These are phyloP conservation scores for Ceratocystis smalleyi DNA, from an alignment of 2,329 filamentous ascomycete genomes.

Conservation along the genomic window DNA sequence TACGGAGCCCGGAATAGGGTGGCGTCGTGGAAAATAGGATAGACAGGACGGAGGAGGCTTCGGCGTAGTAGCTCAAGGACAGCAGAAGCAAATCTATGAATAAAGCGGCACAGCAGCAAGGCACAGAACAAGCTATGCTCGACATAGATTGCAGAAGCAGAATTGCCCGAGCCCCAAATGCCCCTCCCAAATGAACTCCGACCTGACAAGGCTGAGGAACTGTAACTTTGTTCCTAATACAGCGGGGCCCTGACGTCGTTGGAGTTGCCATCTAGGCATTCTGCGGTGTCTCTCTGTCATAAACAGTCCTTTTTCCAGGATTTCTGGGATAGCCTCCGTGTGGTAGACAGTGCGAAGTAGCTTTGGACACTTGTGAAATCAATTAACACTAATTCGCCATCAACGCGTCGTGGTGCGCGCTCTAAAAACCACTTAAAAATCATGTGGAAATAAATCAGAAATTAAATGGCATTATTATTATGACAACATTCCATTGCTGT, in stretches of 20 bases:
- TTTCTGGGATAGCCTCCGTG: not conserved
- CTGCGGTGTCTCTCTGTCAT: not conserved
- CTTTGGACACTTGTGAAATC: not conserved
- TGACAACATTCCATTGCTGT: not conserved
- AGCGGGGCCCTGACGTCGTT: slow-evolving; percentile 1
- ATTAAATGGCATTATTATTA: not conserved
- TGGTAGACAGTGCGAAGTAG: not conserved
- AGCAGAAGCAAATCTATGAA: not conserved
- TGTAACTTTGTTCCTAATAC: not conserved
- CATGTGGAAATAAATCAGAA: not conserved
- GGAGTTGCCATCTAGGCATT: not conserved
- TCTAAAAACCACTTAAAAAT: not conserved
- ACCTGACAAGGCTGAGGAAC: not conserved
- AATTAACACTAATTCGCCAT: not conserved
- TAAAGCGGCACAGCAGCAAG: not conserved
- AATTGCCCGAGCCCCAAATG: not conserved
- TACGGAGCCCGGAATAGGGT: not conserved
- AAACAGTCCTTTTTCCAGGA: not conserved
- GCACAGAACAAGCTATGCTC: not conserved
- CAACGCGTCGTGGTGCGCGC: not conserved
- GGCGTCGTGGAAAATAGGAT: not conserved
- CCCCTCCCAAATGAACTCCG: not conserved
- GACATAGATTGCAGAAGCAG: not conserved
- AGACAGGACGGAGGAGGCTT: not conserved
- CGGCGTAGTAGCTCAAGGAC: not conserved